Conservation (phyloP, 768 basidiomycete genomes). For the Tubosaeta brunneosetosa region DNA sequence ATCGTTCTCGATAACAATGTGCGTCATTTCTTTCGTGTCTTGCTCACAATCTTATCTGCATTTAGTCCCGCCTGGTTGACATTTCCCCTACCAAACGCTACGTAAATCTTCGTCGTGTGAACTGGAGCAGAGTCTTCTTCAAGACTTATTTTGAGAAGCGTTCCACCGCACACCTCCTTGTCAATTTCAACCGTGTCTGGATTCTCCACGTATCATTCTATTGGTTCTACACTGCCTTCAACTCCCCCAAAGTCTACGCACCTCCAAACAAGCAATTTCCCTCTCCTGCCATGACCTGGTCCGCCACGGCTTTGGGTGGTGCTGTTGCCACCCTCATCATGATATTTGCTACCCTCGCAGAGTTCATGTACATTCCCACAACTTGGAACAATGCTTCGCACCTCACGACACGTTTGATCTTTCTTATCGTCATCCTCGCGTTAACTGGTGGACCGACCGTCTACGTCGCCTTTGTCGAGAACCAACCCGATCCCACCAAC, state of each 20-base stretch:
- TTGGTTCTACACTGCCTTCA: slow-evolving; percentile 98
- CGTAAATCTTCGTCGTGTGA: slow-evolving; percentile 85
- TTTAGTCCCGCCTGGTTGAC: slow-evolving; percentile 86
- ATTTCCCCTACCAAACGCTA: slow-evolving; percentile 89
- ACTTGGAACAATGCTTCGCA: slow-evolving; percentile 99
- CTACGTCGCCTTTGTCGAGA: slow-evolving; percentile 86
- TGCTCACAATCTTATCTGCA: slow-evolving; percentile 4
- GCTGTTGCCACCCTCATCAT: slow-evolving; percentile 91
- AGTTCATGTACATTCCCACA: slow-evolving; percentile 96
- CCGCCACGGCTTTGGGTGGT: slow-evolving; percentile 92
- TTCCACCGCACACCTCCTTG: slow-evolving; percentile 85
- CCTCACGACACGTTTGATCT: slow-evolving; percentile 87
- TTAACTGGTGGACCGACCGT: slow-evolving; percentile 91
- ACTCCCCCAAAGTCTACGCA: slow-evolving; percentile 89
- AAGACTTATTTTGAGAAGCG: slow-evolving; percentile 99
- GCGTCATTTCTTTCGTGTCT: slow-evolving; percentile 17
- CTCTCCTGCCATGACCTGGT: slow-evolving; percentile 90
- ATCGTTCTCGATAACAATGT: slow-evolving; percentile 89
- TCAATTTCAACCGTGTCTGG: slow-evolving; percentile 99
- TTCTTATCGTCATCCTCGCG: slow-evolving; percentile 87
- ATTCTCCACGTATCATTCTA: slow-evolving; percentile 89
- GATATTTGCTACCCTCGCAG: slow-evolving; percentile 88
- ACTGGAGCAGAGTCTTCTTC: slow-evolving; percentile 96
- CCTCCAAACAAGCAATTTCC: slow-evolving; percentile 61
- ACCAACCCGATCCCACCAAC: slow-evolving; percentile 41